Conservation (phyloP, 148 eudicot genomes). For the Amaranthus hypochondriacus region DNA sequence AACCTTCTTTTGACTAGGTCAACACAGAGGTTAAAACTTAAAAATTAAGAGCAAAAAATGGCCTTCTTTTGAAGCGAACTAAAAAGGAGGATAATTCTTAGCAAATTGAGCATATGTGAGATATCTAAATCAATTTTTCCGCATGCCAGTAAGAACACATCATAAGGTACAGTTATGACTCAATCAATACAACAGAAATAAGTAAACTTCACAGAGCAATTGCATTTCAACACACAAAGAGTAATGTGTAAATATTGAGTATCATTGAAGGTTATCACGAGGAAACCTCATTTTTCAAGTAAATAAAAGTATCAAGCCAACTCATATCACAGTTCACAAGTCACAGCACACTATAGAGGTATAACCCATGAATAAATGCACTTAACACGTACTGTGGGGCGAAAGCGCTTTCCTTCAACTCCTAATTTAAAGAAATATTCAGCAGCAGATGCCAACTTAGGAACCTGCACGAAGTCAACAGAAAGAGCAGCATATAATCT, state of each 20-base stretch:
- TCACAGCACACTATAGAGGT: not conserved
- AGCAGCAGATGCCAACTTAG: constrained; percentile 91
- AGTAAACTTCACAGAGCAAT: too few species aligned
- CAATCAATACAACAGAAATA: too few species aligned
- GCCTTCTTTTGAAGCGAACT: too few species aligned
- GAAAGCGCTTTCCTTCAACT: constrained; percentile 89
- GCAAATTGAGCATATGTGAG: too few species aligned
- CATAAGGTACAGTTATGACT: not conserved
- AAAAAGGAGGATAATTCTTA: too few species aligned
- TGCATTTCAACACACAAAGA: not conserved
- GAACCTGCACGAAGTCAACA: constrained; percentile 51
- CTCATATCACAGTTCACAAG: not conserved
- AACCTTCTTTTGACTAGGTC: too few species aligned
- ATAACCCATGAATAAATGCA: not conserved
- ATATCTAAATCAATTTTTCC: not conserved
- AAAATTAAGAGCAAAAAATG: too few species aligned
- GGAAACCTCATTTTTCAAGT: not conserved
- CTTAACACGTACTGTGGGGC: constrained; percentile 67
- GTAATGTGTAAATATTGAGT: too few species aligned
- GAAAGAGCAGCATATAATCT: constrained; percentile 17
- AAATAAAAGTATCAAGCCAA: not conserved
- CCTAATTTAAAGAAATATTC: constrained; percentile 92
- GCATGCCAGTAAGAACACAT: not conserved
- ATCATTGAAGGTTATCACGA: not conserved
- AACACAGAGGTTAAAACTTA: too few species aligned